phyloP scores from a whole-genome alignment of 2,329 filamentous ascomycete genomes.

The Fusarium begoniae region DNA sequence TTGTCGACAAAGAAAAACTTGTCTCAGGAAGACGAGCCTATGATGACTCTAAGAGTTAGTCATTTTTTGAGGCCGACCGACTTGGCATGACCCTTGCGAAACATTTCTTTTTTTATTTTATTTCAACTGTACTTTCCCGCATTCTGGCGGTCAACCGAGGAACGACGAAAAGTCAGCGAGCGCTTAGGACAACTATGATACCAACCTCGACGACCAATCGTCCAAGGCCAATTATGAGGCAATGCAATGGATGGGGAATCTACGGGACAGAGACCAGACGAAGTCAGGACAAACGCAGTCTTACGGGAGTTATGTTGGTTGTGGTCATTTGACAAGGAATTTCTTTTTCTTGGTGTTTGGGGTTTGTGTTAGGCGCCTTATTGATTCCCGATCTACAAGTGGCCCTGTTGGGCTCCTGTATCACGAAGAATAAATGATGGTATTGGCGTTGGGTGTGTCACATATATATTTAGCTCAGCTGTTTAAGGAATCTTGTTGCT shows the following conservation, averaged over 20 bases:
- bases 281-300: background rate
- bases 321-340: conserved; percentile 12
- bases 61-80: conserved; percentile 30
- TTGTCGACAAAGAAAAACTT: conserved; percentile 10
- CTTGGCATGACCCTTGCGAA: conserved; percentile 33
- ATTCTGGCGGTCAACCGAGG: conserved; percentile 31
- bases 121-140: conserved; percentile 28
- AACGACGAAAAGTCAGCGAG: conserved; percentile 19
- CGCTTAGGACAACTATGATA: conserved; percentile 27
- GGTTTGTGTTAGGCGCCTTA: conserved; percentile 17
- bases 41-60: conserved; percentile 18
- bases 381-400: conserved; percentile 33
- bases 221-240: background rate
- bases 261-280: background rate
- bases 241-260: background rate
- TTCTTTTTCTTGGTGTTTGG: conserved; percentile 32
- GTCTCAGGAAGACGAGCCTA: conserved; percentile 15
- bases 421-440: conserved; percentile 32
- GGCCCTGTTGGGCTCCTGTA: conserved; percentile 20
- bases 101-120: conserved; percentile 30
- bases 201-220: conserved; percentile 1
- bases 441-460: conserved; percentile 34
- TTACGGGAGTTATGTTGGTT: conserved; percentile 1
- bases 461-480: conserved; percentile 31
- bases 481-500: conserved; percentile 23